Evolutionary conservation across 495 filamentous ascomycete genomes (phyloP).

Genomic region (Darksidea phi): DNA sequence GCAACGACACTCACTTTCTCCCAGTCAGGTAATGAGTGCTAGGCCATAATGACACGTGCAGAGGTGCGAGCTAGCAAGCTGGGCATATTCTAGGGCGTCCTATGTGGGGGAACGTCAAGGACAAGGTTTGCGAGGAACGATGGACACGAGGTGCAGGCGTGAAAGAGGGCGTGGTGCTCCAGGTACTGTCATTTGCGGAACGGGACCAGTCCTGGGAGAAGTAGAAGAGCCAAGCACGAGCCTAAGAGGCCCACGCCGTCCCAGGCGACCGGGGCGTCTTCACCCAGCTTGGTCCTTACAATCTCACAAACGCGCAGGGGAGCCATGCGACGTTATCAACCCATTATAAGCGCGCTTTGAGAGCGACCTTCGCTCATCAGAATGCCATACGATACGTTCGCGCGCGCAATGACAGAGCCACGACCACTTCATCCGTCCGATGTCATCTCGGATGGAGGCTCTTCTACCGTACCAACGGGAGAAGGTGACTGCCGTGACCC

Average conservation of each 20-base stretch:
- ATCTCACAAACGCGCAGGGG: neutral
- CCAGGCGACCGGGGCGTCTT: constrained; percentile 17
- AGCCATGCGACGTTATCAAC: neutral
- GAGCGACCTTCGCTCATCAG: too few relatives aligned
- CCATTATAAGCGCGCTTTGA: neutral
- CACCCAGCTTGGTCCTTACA: constrained; percentile 2
- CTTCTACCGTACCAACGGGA: neutral
- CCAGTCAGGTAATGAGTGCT: constrained; percentile 2
- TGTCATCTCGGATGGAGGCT: neutral
- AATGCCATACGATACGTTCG: too few relatives aligned
- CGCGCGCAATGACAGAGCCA: too few relatives aligned
- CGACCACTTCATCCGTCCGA: neutral
- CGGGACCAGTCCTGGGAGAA: neutral
- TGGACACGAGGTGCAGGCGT: constrained; percentile 22
- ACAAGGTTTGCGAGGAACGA: neutral
- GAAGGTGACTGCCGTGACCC: neutral
- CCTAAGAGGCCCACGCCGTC: constrained; percentile 16
- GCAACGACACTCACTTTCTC: neutral
- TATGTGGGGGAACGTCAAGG: neutral
- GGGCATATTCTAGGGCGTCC: neutral
- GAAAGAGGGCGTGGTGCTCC: constrained; percentile 42
- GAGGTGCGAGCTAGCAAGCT: neutral
- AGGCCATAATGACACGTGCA: constrained; percentile 2
- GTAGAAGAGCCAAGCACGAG: constrained; percentile 17
- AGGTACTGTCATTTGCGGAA: constrained; percentile 29